These are phyloP conservation scores for Phytopythium chamaehyphon DNA, from an alignment of 352 stramenopile genomes.

Conservation along the genomic window DNA sequence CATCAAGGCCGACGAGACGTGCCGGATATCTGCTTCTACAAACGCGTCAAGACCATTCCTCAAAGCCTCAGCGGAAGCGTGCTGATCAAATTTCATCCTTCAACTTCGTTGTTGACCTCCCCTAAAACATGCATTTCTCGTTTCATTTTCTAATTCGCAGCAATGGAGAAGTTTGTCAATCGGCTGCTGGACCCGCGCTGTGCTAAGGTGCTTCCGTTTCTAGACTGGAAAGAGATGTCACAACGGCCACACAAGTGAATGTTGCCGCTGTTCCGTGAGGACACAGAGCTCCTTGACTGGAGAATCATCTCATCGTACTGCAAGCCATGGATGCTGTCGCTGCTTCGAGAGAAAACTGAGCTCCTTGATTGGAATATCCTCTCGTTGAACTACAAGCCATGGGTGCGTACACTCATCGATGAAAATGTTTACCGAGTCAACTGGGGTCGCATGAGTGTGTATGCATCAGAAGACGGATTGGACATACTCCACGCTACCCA, in stretches of 20 bases:
- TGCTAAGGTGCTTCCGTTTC: not conserved
- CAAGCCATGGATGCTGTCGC: not conserved
- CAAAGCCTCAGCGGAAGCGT: too few relatives aligned
- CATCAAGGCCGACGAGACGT: too few relatives aligned
- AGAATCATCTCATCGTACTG: not conserved
- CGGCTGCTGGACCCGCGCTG: slow-evolving; percentile 1
- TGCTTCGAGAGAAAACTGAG: not conserved
- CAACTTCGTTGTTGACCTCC: too few relatives aligned
- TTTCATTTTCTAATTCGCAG: too few relatives aligned
- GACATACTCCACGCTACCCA: too few relatives aligned
- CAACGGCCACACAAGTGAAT: not conserved
- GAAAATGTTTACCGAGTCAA: not conserved
- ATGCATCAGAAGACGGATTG: too few relatives aligned
- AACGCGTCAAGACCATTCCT: too few relatives aligned
- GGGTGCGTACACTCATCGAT: not conserved
- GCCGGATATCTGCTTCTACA: too few relatives aligned
- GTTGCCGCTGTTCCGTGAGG: not conserved
- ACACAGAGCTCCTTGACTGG: not conserved
- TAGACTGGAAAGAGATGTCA: not conserved
- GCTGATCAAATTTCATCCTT: too few relatives aligned
- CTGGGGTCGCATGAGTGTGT: too few relatives aligned
- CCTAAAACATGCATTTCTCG: too few relatives aligned
- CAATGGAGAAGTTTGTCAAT: not conserved
- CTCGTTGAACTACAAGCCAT: not conserved
- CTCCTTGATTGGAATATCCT: not conserved